phyloP scores from a whole-genome alignment of 345 rosid species.

The Eucalyptus shirleyi region DNA sequence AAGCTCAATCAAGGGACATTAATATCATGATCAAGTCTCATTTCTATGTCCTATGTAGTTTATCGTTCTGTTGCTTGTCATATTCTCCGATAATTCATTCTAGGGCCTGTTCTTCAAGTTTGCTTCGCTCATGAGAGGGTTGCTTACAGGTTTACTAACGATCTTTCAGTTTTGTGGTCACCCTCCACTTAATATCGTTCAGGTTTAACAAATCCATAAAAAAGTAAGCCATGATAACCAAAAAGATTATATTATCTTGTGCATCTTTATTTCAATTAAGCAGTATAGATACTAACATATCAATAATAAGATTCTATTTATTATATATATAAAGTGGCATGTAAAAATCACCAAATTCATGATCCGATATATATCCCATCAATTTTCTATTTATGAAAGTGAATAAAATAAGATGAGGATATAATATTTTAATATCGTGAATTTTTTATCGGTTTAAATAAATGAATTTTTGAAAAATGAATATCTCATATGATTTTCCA shows the following conservation, averaged over 20 bases:
- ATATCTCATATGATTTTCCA: neutral
- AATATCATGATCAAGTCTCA: neutral
- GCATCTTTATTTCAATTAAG: too few species aligned
- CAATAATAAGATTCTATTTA: neutral
- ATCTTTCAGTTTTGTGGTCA: neutral
- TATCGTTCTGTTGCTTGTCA: neutral
- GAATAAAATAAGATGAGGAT: neutral
- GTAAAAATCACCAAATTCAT: neutral
- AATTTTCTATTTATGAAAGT: neutral
- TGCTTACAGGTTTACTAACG: too few species aligned
- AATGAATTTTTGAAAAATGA: neutral
- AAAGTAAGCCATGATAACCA: neutral
- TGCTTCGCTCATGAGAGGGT: neutral
- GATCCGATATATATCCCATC: neutral
- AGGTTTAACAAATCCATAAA: neutral
- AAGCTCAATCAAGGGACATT: neutral
- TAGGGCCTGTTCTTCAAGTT: fast-evolving
- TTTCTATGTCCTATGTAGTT: neutral
- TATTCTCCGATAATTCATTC: neutral
- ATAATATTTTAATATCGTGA: neutral
- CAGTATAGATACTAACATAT: neutral
- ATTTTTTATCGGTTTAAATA: neutral
- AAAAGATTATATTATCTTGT: too few species aligned
- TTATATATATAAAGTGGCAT: neutral
- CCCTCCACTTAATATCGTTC: neutral